Conservation (phyloP, 2,329 filamentous ascomycete species). For the Penicillium sp. region DNA sequence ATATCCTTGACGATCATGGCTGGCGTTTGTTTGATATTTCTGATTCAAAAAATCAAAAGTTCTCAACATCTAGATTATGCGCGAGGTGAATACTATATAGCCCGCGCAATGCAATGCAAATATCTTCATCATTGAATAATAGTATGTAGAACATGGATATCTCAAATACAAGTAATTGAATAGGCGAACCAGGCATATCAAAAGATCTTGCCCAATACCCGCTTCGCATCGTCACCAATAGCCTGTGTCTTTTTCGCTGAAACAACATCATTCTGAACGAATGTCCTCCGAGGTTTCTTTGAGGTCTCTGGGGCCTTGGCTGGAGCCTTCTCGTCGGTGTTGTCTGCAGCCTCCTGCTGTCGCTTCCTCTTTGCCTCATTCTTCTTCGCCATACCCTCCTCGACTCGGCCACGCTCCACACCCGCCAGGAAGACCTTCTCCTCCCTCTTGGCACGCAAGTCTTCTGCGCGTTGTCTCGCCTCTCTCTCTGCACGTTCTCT, state of each 20-base stretch:
- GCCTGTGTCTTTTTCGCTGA: constrained; percentile 29
- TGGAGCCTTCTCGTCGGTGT: constrained; percentile 8
- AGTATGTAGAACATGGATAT: constrained; percentile 1
- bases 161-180: neutral
- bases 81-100: neutral
- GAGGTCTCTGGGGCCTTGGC: constrained; percentile 6
- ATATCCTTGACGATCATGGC: constrained; percentile 34
- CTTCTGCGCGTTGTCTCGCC: constrained; percentile 46
- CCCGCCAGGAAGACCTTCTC: constrained; percentile 50
- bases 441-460: constrained; percentile 47
- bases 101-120: neutral
- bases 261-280: constrained; percentile 50
- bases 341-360: constrained; percentile 26
- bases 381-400: constrained; percentile 51
- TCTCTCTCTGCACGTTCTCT: constrained; percentile 48
- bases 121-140: constrained; percentile 2
- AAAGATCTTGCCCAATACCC: constrained; percentile 53
- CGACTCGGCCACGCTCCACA: constrained; percentile 45
- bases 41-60: constrained; percentile 3
- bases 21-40: constrained; percentile 27
- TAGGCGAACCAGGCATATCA: constrained; percentile 23
- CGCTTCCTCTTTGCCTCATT: constrained; percentile 45
- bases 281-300: constrained; percentile 35
- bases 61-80: constrained; percentile 1
- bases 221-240: constrained; percentile 46